Evolutionary conservation across 805 yeast genomes (phyloP), one percentile per base, ranked within the genome.

Genomic region (Schwanniomyces occidentalis): DNA sequence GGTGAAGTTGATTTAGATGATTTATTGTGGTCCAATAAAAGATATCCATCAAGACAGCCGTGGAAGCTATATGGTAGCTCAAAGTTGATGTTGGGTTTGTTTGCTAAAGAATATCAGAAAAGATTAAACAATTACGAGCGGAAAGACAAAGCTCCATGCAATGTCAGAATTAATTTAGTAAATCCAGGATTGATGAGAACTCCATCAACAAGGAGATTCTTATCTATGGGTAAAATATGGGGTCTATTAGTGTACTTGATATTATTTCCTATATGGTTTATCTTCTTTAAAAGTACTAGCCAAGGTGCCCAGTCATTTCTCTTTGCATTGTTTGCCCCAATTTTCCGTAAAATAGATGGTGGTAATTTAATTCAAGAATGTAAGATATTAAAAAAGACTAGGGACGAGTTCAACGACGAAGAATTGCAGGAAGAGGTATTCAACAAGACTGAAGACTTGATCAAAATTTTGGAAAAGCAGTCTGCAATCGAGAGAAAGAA

Each of bases 141-240:
- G 39, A 76, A 81, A 33, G 95, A 88, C 59, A 78, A 78, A 30
- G 76, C 81, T 15, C 84, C 86, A 2, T 70, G 75, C 51, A 85
- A 83, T 48, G 78, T 86, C 16, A 74, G 82, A 32, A 73, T 88
- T 15, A 75, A 82, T 38, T 52, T 88, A 35, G 93, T 86, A 4
- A 93, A 93, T 52, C 98, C 99, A 0, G 99, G 99, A 1, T 48
- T 90, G 22, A 85, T 87, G 84, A 74, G 98, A 46, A 80, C 95
- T 2, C 86, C 95, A 2, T 78, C 95, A 16, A 81, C 91, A 24
- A 78, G 93, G 46, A 73, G 96, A 37, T 77, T 82, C 22, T 38
- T 88, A 4, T 78, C 93, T 13, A 73, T 85, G 62, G 97, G 98
- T 1, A 69, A 86, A 0, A 47, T 91, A 3, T 48, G 69, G 45